Evolutionary conservation across 345 rosid genomes (phyloP), one percentile per base, ranked within the genome.

Genomic region (Melaleuca quinquenervia): DNA sequence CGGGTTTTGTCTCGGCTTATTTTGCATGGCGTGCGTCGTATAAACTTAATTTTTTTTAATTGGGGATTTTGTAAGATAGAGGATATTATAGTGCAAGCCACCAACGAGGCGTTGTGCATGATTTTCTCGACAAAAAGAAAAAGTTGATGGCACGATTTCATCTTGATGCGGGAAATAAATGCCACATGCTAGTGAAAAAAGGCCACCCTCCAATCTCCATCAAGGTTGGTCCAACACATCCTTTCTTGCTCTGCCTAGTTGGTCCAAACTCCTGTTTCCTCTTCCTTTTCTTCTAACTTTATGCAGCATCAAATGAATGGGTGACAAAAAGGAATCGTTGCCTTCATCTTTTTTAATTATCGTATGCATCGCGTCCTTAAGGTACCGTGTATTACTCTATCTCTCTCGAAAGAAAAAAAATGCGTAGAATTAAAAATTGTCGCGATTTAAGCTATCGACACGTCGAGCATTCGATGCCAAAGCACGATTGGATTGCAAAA

Each of bases 1-100:
- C 24, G 0, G 0, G 24, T 70, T 32, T 0, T 0, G 0, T 2
- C 78, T 70, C 32, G 36, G 16, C 18, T 64, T 32, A 1, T 70
- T 70, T 70, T n/a, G 70, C 7, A 0, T 0, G 14, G 2, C 13
- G 3, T 5, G n/a, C 12, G 3, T 2, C 12, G 32, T 6, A n/a
- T 58, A 16, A 70, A 70, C 11, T 70, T 64, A 64, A 64, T 15
- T 6, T 64, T 64, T 5, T 64, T 3, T n/a, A 45, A 8, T 8
- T 4, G 10, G 2, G 22, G 7, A 24, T 32, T 64, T 32, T 2
- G 12, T 41, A 64, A 21, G 24, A 53, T 24, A 7, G 1, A 6
- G 3, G 20, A 53, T 20, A 20, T 20, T 7, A 64, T 32, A 8
- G 45, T 32, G 5, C 76, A 18, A 64, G 76, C 24, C 8, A 16